Base-by-base conservation (phyloP, 108 stramenopile species). In the Cyclotella baltica region DNA sequence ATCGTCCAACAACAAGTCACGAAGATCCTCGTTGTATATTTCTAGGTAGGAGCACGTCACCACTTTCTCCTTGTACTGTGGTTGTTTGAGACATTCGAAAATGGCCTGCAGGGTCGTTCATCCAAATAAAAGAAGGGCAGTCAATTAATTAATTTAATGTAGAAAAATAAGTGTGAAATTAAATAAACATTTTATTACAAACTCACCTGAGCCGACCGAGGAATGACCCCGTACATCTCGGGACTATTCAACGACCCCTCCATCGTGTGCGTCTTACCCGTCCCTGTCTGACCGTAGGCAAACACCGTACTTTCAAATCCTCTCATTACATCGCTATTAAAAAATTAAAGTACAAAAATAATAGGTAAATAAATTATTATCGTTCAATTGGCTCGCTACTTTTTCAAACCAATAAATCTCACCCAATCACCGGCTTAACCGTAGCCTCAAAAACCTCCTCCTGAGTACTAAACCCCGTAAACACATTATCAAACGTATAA, bases 1-100 rank as follows among this genome's bases (percentile, higher is more conserved):
- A 31, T 71, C 77, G n/a, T n/a, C n/a, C n/a, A n/a, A n/a, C 46
- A 98, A 70, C 76, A 98, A 72, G 78, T 96, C 95, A 35, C 83
- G 88, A 18, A 96, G 75, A 34, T 96, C 95, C 80, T 99, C 98
- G 68, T 97, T 97, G 83, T 98, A 97, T 66, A 98, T 96, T 74
- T 98, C 96, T 47, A 97, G 86, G 70, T 92, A 97, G 25, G 88
- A 89, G 62, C 88, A 90, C n/a, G 68, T 87, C 34, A 98, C 90
- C 1, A 62, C 59, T 27, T 81, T 70, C 16, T 89, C 73, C 34
- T 72, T 53, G 33, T 91, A 90, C 29, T 90, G 67, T 15, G 87
- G 86, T 20, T 85, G 77, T 40, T 89, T 70, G 33, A 92, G 66
- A 10, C 72, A 64, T 18, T 90, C 85, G 62, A 91, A 93, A 53